phyloP scores from a whole-genome alignment of 164 flowering plant species.

The Kalanchoe fedtschenkoi region DNA sequence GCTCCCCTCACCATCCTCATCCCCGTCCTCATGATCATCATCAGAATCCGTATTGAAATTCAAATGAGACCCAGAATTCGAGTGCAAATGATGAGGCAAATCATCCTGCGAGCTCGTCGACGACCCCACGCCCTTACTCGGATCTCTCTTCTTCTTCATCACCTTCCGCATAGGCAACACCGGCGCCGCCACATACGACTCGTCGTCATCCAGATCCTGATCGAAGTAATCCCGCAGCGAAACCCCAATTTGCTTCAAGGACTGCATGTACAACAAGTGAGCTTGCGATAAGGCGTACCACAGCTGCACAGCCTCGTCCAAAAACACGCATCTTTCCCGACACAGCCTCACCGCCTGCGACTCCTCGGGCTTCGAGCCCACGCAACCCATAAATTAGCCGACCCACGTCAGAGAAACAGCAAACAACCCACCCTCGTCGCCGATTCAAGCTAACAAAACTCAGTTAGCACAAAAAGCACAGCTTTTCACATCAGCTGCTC shows the following conservation, averaged over 20 bases:
- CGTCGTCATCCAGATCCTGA: constrained; percentile 14
- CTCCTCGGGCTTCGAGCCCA: constrained; percentile 63
- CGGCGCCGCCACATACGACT: not conserved
- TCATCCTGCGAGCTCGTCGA: too few relatives aligned
- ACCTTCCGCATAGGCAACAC: not conserved
- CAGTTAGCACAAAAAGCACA: not conserved
- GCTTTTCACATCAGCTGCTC: not conserved
- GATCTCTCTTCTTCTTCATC: constrained; percentile 16
- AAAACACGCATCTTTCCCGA: constrained; percentile 41
- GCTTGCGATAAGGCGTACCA: constrained; percentile 50
- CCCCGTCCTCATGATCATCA: constrained; percentile 32
- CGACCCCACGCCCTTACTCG: not conserved
- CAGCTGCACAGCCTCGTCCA: constrained; percentile 48
- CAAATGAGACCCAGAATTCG: constrained; percentile 35
- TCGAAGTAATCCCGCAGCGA: constrained; percentile 17
- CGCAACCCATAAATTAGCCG: constrained; percentile 46
- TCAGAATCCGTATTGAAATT: constrained; percentile 14
- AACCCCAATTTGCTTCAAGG: constrained; percentile 37
- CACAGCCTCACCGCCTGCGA: constrained; percentile 69
- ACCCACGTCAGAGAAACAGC: not conserved
- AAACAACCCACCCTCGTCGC: not conserved
- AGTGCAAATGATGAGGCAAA: constrained; percentile 8
- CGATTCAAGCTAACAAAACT: not conserved
- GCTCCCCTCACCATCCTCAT: constrained; percentile 6
- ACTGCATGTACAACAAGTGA: constrained; percentile 44